A percentile compares a stretch with the other conserved stretches of the same genome.
These are phyloP conservation scores for Endothia cerciana DNA, from an alignment of 2,329 filamentous ascomycete species.

Conservation along the genomic window DNA sequence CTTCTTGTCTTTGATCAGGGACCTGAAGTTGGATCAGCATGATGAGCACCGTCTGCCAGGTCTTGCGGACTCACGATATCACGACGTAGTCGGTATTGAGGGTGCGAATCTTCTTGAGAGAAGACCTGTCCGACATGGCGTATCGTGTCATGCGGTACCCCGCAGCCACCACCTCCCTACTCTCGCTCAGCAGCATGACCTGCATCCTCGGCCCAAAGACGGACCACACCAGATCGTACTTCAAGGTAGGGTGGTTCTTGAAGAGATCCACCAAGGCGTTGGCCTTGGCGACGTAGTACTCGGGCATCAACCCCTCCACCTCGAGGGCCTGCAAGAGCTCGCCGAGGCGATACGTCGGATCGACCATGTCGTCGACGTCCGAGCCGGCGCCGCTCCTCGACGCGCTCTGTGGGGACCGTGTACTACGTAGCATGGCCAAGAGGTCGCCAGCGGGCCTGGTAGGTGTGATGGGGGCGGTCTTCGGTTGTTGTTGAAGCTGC, in stretches of 20 bases:
- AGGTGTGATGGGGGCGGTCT: conserved; percentile 53
- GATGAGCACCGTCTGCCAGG: no score
- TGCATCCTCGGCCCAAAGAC: conserved; percentile 94
- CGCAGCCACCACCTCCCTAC: conserved; percentile 91
- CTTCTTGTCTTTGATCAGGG: conserved; percentile 92
- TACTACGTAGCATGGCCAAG: conserved; percentile 48
- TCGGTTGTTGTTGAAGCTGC: conserved; percentile 62
- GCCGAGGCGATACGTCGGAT: conserved; percentile 88
- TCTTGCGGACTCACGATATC: conserved; percentile 59
- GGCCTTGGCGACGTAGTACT: conserved; percentile 92
- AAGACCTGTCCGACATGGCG: conserved; percentile 88
- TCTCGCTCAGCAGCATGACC: conserved; percentile 93
- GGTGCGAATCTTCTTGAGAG: conserved; percentile 82
- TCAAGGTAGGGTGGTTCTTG: conserved; percentile 87
- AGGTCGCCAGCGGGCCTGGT: conserved; percentile 56
- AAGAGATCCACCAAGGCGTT: conserved; percentile 97
- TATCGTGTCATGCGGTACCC: conserved; percentile 93
- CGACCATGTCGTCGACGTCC: conserved; percentile 69
- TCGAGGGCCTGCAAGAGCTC: conserved; percentile 92
- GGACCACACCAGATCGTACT: conserved; percentile 96
- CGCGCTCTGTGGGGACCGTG: conserved; percentile 62
- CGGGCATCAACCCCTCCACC: conserved; percentile 81
- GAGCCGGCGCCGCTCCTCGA: conserved; percentile 61
- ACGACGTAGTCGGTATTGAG: conserved; percentile 93
- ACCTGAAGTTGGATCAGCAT: conserved; percentile 48